A percentile compares a stretch with the other conserved stretches of the same genome.
Evolutionary conservation across 2,329 filamentous ascomycete species (phyloP).

Genomic region (Penicillium sp.): DNA sequence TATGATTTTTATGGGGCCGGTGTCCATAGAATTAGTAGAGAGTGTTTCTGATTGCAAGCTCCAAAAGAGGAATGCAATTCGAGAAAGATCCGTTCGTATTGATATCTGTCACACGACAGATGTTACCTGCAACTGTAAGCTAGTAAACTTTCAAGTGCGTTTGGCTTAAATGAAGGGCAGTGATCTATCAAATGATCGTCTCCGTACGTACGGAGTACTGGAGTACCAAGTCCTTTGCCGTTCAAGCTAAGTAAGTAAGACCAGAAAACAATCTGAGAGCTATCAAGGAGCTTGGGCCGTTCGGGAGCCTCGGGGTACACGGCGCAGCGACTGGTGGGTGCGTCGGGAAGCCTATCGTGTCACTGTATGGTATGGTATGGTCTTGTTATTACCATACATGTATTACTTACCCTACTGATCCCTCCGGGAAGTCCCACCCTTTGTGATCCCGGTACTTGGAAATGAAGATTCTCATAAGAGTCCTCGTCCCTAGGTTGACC

Average conservation of each 20-base stretch:
- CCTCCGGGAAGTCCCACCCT: constrained; percentile 17
- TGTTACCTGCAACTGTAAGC: neutral
- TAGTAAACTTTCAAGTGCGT: neutral
- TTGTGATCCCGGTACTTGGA: constrained; percentile 21
- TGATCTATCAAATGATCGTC: constrained; percentile 13
- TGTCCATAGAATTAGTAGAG: neutral
- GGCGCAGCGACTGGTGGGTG: constrained; percentile 5
- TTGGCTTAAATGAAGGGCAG: neutral
- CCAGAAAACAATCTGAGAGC: neutral
- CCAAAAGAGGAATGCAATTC: neutral
- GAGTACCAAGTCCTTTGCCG: neutral
- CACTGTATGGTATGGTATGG: neutral
- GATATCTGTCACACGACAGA: neutral
- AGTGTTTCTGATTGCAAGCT: neutral
- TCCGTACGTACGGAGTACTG: neutral
- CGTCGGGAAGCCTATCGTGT: neutral
- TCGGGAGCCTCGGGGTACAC: constrained; percentile 8
- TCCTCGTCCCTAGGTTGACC: no score
- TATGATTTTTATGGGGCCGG: neutral
- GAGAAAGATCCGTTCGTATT: neutral
- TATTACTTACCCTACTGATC: constrained; percentile 8
- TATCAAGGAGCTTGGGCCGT: constrained; percentile 10
- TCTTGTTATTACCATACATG: neutral
- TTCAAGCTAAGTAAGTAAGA: neutral
- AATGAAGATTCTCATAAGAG: constrained; percentile 4